Conservation (phyloP, 305 asterid genomes). For the Stenogyne calaminthoides region DNA sequence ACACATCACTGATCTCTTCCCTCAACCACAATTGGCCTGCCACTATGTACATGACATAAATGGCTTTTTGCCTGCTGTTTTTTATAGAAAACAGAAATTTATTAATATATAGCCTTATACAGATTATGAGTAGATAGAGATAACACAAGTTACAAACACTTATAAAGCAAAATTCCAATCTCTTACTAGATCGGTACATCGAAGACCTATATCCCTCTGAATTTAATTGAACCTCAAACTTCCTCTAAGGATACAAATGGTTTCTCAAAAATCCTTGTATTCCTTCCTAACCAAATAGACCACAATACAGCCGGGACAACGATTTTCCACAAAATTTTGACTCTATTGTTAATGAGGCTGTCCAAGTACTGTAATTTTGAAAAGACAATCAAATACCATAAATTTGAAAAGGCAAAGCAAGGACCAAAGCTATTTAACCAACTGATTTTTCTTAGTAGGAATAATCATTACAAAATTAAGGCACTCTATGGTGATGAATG, state of each 20-base stretch:
- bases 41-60: neutral
- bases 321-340: neutral
- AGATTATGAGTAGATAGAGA: neutral
- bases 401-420: slow-evolving; percentile 10
- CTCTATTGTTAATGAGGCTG: neutral
- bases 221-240: neutral
- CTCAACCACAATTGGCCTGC: slow-evolving; percentile 1
- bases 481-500: slow-evolving; percentile 24
- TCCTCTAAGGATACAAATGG: neutral
- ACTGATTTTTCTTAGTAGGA: neutral
- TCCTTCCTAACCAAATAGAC: neutral
- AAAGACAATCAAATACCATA: neutral
- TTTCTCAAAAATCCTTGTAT: neutral
- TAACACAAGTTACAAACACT: neutral
- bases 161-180: neutral
- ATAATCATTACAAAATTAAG: slow-evolving; percentile 17
- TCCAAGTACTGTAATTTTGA: neutral
- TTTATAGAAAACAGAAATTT: neutral
- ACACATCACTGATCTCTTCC: too few species aligned
- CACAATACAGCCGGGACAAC: neutral
- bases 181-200: neutral
- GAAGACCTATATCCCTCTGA: neutral
- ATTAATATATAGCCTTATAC: neutral
- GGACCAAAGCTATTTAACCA: slow-evolving; percentile 5
- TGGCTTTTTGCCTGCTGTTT: slow-evolving; percentile 10